Percentiles rank a stretch among this genome's conserved stretches.
Conservation (phyloP, 495 filamentous ascomycete genomes). For the Alectoria sarmentosa region DNA sequence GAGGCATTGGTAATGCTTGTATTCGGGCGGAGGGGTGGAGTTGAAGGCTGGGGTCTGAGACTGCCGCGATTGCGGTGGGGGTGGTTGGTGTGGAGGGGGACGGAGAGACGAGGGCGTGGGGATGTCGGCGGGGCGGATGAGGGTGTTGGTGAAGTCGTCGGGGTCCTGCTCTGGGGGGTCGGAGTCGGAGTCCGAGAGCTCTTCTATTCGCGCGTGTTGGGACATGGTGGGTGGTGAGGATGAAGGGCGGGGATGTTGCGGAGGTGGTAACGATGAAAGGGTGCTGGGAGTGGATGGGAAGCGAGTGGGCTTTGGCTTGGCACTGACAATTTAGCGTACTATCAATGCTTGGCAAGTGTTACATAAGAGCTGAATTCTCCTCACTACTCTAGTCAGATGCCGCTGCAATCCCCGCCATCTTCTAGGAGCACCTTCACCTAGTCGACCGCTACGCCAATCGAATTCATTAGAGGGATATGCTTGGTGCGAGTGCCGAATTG, state of each 20-base stretch:
- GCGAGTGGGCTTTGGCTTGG: no score
- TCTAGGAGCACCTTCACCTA: no score
- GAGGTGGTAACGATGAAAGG: no score
- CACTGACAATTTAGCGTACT: no score
- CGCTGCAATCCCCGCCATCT: no score
- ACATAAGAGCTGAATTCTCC: no score
- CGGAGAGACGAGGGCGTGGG: slow-evolving; percentile 24
- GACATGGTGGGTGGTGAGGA: slow-evolving; percentile 1
- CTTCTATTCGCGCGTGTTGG: slow-evolving; percentile 70
- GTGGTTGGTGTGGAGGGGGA: slow-evolving; percentile 14
- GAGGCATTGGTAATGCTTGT: slow-evolving; percentile 75
- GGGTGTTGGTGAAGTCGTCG: slow-evolving; percentile 35
- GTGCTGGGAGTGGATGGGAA: no score
- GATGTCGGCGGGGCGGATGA: slow-evolving; percentile 35
- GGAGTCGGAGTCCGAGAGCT: slow-evolving; percentile 70
- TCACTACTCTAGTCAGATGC: no score
- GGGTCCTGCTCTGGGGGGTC: slow-evolving; percentile 64
- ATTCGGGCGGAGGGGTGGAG: slow-evolving; percentile 39
- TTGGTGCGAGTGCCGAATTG: no score
- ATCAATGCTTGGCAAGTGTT: no score
- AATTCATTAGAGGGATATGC: no score
- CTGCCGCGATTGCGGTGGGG: slow-evolving; percentile 37
- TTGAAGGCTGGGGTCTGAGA: slow-evolving; percentile 35
- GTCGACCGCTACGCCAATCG: no score
- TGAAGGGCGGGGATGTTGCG: neutral